Evolutionary conservation across 108 stramenopile species (phyloP), one percentile per base, ranked within the genome.

Genomic region (Epithemia pelagica): DNA sequence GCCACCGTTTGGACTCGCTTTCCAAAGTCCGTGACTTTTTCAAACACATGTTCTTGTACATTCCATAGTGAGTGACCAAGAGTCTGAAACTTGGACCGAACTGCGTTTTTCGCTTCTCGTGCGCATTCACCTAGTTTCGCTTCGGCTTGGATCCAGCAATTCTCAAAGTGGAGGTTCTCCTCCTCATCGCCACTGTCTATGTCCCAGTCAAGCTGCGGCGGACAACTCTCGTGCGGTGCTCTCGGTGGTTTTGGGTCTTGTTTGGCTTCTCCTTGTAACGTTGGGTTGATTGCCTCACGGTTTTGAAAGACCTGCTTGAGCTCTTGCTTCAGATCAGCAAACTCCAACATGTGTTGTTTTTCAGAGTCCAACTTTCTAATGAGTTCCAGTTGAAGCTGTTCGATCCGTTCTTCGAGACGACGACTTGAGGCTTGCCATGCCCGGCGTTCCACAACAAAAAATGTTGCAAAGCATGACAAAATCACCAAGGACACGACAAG

Each of bases 101-200:
- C 3, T 58, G 23, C 25, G 21, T 58, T 58, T 27, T 21, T 58
- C 15, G 57, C 57, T 58, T 58, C 57, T 3, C 3, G 23, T 7
- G 57, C 57, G 21, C 57, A 58, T 27, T 58, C 57, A 20, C 26
- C 26, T 7, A 58, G 26, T 27, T 58, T 58, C 57, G 57, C 57
- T 27, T 58, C 57, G 57, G 57, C 57, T 21, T 23, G 57, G 57
- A 58, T 46, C 37, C 37, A 46, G 37, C 37, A 46, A 46, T 46
- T 46, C 15, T 46, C 37, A 46, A 46, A 46, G 5, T 10, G 37
- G 10, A 46, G 10, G 15, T 46, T 46, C 10, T 46, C 15, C 15
- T 46, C 37, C 15, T 46, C 37, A 5, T 46, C 15, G 10, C 15
- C 37, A n/a, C n/a, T n/a, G n/a, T n/a, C n/a, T n/a, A n/a, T n/a